Evolutionary conservation across 345 rosid genomes (phyloP).

Genomic region (Heritiera littoralis): DNA sequence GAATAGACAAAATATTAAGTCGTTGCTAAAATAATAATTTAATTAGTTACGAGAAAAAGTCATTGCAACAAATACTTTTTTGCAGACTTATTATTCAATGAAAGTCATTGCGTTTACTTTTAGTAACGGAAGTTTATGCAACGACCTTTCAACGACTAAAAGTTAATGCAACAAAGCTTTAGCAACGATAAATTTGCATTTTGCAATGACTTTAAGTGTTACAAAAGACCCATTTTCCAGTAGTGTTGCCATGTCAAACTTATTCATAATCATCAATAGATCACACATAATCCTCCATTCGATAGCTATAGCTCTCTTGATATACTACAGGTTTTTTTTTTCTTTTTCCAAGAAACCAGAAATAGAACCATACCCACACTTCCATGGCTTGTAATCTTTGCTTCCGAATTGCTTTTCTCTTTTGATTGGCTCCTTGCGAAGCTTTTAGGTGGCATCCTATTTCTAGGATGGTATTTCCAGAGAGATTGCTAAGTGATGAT

Average conservation of each 20-base stretch:
- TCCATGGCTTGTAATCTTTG: constrained; percentile 35
- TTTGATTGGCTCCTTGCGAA: constrained; percentile 37
- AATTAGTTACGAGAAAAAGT: no score
- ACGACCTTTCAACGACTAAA: no score
- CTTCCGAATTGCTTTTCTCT: constrained; percentile 31
- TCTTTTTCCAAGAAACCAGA: constrained; percentile 17
- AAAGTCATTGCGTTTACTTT: no score
- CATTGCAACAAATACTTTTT: no score
- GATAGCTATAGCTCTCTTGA: constrained; percentile 33
- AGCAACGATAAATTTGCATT: no score
- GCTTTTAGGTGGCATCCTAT: constrained; percentile 40
- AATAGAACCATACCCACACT: not conserved
- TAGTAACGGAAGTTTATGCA: no score
- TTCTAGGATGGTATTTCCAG: constrained; percentile 35
- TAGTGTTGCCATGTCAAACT: constrained; percentile 18
- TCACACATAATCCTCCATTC: constrained; percentile 31
- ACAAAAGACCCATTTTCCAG: no score
- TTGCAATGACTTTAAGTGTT: no score
- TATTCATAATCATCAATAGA: constrained; percentile 32
- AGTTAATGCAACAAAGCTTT: no score
- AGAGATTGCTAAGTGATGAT: constrained; percentile 22
- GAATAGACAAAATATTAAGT: no score
- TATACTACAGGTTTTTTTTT: constrained; percentile 36
- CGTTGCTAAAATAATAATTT: no score
- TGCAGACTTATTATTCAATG: no score